Conservation (phyloP, 176 grass and related monocot species). For the Elymus sibiricus region DNA sequence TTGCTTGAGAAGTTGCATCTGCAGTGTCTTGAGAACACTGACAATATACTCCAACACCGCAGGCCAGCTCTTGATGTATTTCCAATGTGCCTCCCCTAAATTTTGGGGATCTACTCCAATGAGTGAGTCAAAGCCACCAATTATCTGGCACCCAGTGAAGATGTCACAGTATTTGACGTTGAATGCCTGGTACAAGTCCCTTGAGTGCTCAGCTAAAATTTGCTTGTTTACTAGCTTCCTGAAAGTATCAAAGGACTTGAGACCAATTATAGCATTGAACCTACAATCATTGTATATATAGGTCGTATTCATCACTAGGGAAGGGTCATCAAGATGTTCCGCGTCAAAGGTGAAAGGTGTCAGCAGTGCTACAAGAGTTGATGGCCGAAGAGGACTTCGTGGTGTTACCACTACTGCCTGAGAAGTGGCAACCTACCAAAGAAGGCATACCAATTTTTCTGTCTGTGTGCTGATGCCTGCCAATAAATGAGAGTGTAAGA, state of each 20-base stretch:
- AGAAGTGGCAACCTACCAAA: neutral
- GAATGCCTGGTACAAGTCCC: conserved; percentile 14
- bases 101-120: neutral
- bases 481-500: neutral
- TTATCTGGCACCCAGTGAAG: neutral
- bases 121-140: conserved; percentile 13
- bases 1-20: neutral
- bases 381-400: conserved; percentile 13
- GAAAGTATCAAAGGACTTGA: neutral
- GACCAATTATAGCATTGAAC: conserved; percentile 4
- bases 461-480: neutral
- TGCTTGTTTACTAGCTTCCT: neutral
- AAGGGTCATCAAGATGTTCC: conserved; percentile 21
- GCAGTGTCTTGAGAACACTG: conserved; percentile 3
- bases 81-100: conserved; percentile 26
- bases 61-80: conserved; percentile 33
- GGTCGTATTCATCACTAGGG: neutral
- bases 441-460: neutral
- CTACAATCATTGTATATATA: conserved; percentile 5
- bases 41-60: conserved; percentile 17
- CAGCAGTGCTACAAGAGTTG: neutral
- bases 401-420: neutral
- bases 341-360: conserved; percentile 15
- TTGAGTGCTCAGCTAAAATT: neutral
- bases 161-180: conserved; percentile 17